A percentile compares a stretch with the other conserved stretches of the same genome.
Evolutionary conservation across 2,329 filamentous ascomycete genomes (phyloP).

Genomic region (Colletotrichum filicis): DNA sequence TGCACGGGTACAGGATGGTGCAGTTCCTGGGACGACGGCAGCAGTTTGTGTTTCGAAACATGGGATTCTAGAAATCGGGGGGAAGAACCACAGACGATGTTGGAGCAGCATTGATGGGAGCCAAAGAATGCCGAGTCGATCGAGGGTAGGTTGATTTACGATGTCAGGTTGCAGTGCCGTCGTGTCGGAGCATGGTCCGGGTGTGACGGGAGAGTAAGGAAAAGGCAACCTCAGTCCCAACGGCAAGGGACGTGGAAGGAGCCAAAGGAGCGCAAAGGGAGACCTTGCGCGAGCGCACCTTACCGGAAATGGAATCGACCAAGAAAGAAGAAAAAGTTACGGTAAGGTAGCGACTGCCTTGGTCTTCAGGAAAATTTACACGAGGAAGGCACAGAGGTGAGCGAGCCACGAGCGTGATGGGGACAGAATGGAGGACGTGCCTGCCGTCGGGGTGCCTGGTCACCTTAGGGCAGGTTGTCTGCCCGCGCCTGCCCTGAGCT

Average conservation of each 20-base stretch:
- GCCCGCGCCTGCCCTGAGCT: background rate
- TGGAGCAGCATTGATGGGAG: background rate
- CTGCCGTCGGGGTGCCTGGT: too few species aligned
- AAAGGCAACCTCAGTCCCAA: background rate
- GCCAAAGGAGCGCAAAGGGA: conserved; percentile 1
- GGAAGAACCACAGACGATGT: conserved; percentile 14
- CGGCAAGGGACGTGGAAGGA: background rate
- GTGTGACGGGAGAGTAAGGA: background rate
- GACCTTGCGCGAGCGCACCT: background rate
- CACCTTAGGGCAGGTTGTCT: too few species aligned
- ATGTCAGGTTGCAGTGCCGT: conserved; percentile 13
- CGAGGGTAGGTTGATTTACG: conserved; percentile 1
- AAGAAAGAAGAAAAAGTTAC: background rate
- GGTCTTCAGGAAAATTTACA: too few species aligned
- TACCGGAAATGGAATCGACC: background rate
- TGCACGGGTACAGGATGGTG: conserved; percentile 25
- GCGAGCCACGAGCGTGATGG: too few species aligned
- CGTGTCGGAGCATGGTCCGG: conserved; percentile 16
- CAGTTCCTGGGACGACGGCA: conserved; percentile 34
- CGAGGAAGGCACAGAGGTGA: too few species aligned
- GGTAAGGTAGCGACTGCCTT: background rate
- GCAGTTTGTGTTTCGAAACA: conserved; percentile 30
- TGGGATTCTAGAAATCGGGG: conserved; percentile 30
- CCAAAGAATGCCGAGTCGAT: background rate
- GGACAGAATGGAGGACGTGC: too few species aligned